Evolutionary conservation across 345 rosid genomes (phyloP).

Genomic region (Isatis tinctoria): DNA sequence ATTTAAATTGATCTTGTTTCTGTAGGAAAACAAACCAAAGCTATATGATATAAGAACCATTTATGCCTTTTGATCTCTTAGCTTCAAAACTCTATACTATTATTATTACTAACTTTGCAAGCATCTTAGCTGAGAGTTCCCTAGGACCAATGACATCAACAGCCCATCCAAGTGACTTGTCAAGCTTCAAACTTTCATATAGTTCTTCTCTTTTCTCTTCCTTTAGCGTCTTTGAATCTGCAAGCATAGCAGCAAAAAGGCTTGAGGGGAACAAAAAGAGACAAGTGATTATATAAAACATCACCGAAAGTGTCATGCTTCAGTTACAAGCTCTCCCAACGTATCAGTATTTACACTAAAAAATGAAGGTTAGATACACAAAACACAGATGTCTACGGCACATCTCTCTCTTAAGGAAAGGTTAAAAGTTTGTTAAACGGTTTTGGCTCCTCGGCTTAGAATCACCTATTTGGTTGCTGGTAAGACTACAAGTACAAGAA

Average conservation of each 20-base stretch:
- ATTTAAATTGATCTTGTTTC: conserved; percentile 80
- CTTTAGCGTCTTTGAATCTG: conserved; percentile 91
- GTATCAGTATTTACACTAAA: not conserved
- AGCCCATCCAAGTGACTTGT: conserved; percentile 86
- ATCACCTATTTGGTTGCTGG: not conserved
- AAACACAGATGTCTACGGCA: not conserved
- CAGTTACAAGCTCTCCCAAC: not conserved
- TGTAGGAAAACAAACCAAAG: conserved; percentile 29
- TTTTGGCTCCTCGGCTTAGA: not conserved
- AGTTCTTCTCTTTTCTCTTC: conserved; percentile 91
- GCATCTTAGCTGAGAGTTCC: conserved; percentile 94
- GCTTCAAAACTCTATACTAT: not conserved
- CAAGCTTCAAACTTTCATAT: conserved; percentile 65
- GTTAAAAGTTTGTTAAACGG: not conserved
- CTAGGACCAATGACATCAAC: conserved; percentile 93
- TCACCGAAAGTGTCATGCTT: not conserved
- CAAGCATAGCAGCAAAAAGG: not conserved
- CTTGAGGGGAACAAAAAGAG: not conserved
- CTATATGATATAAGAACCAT: not conserved
- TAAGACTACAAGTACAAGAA: not conserved
- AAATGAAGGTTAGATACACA: not conserved
- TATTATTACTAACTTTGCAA: conserved; percentile 58
- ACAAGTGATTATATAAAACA: not conserved
- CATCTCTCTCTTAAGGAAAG: not conserved
- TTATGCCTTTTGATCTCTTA: not conserved